Evolutionary conservation across 2,329 filamentous ascomycete species (phyloP).

Genomic region (Beauveria pseudobassiana): DNA sequence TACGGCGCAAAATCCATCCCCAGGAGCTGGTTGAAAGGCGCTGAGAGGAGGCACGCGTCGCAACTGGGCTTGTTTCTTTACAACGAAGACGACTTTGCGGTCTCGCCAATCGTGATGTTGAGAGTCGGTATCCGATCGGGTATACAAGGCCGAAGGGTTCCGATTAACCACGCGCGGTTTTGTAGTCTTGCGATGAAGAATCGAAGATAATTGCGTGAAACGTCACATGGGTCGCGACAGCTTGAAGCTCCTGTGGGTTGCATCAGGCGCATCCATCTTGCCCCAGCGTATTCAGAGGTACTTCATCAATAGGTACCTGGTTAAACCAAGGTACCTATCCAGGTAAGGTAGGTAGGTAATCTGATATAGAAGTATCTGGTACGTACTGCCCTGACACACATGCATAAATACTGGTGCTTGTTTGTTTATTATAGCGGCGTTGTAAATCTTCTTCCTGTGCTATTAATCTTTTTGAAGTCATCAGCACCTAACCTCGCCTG

Average conservation of each 20-base stretch:
- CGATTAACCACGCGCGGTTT: not conserved
- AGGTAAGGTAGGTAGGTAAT: too few species aligned
- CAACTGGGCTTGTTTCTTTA: not conserved
- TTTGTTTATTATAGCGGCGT: too few species aligned
- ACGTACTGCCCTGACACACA: not conserved
- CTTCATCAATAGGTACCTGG: not conserved
- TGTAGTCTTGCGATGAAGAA: not conserved
- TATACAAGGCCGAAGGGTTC: not conserved
- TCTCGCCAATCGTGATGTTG: not conserved
- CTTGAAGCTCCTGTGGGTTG: slow-evolving; percentile 11
- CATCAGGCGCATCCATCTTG: not conserved
- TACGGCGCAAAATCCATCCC: slow-evolving; percentile 94
- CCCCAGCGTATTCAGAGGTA: not conserved
- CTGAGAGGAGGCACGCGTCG: not conserved
- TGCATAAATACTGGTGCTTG: too few species aligned
- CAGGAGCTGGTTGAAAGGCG: not conserved
- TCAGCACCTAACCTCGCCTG: too few species aligned
- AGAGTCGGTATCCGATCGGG: not conserved
- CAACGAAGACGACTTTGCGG: not conserved
- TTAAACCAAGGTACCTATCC: too few species aligned
- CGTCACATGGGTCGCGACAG: slow-evolving; percentile 5
- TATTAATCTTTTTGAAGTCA: too few species aligned
- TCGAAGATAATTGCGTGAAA: not conserved
- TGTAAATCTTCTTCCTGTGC: too few species aligned
- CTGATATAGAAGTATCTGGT: too few species aligned